Evolutionary conservation across 164 flowering plant species (phyloP).

Genomic region (Paratinospora sagittata): DNA sequence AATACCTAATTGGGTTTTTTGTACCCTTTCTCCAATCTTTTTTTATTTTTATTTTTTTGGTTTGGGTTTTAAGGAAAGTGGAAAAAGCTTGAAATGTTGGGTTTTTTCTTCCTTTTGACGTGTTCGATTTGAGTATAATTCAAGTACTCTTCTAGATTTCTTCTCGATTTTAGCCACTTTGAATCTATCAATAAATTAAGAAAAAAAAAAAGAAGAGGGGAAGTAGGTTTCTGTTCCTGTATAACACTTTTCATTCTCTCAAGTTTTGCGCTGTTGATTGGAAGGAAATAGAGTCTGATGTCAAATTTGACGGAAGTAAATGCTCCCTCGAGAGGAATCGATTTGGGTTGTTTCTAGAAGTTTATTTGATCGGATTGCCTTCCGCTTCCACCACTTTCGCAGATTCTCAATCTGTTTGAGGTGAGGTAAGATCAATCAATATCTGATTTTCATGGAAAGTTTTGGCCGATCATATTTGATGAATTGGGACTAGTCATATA

Average conservation of each 20-base stretch:
- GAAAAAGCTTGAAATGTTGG: not conserved
- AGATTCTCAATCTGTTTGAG: constrained; percentile 28
- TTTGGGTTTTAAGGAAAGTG: constrained; percentile 20
- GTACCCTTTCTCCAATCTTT: constrained; percentile 23
- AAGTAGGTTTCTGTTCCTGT: constrained; percentile 6
- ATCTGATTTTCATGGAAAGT: not conserved
- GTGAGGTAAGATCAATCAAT: constrained; percentile 32
- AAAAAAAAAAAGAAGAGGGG: constrained; percentile 13
- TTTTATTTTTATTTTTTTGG: too few species aligned
- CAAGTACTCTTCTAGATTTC: constrained; percentile 15
- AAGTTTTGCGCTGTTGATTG: not conserved
- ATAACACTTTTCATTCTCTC: not conserved
- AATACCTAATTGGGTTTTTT: constrained; percentile 27
- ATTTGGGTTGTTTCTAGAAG: constrained; percentile 3
- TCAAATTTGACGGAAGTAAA: too few species aligned
- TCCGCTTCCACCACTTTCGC: constrained; percentile 23
- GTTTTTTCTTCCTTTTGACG: constrained; percentile 19
- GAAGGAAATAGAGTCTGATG: not conserved
- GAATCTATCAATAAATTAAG: not conserved
- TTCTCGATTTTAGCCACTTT: constrained; percentile 10
- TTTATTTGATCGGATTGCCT: constrained; percentile 38
- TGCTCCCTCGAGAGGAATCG: not conserved
- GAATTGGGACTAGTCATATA: not conserved
- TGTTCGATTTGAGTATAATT: constrained; percentile 20
- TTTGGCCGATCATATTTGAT: too few species aligned